Evolutionary conservation across 257 asterid genomes (phyloP), one percentile per base, ranked within the genome.

Genomic region (Lithospermum erythrorhizon): DNA sequence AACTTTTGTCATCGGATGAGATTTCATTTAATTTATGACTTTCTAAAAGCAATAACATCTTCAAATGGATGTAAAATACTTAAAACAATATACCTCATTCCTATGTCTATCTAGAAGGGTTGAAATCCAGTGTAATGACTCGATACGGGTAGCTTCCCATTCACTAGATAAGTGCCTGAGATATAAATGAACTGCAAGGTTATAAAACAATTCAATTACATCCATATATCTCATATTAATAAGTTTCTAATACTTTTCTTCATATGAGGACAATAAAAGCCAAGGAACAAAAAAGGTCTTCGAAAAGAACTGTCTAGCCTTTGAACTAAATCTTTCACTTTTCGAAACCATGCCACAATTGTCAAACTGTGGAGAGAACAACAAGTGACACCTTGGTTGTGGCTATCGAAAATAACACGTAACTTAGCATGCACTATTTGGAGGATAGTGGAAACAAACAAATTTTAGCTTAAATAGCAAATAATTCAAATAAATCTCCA

Each of bases 91-190:
- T 74, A 89, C 99, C 97, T 85, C 97, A 6, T 63, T 55, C 49
- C 97, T 79, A 68, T 89, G 86, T 67, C 84, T 78, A 70, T 66
- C 79, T 76, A 93, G 70, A 25, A 93, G 87, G 66, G 78, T 76
- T 61, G 83, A 79, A 72, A 93, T 87, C 99, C 99, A 93, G 68
- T 87, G 85, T 77, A 93, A 76, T 67, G 99, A 90, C 81, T 93
- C 97, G 72, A 89, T 89, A 27, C 99, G 96, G 27, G 97, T 86
- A 62, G 99, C 97, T 78, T 89, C 99, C 87, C 87, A 93, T 69
- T 89, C 97, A 76, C 88, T 83, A 68, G 94, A 83, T 62, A 93
- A 77, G 78, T 89, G 93, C 77, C 99, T 93, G 79, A 58, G 65
- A 71, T 21, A 73, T 57, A 72, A 41, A 56, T 70, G 17, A 53